Evolutionary conservation across 2,329 filamentous ascomycete genomes (phyloP), one percentile per base, ranked within the genome.

Genomic region (Fusarium sp.): DNA sequence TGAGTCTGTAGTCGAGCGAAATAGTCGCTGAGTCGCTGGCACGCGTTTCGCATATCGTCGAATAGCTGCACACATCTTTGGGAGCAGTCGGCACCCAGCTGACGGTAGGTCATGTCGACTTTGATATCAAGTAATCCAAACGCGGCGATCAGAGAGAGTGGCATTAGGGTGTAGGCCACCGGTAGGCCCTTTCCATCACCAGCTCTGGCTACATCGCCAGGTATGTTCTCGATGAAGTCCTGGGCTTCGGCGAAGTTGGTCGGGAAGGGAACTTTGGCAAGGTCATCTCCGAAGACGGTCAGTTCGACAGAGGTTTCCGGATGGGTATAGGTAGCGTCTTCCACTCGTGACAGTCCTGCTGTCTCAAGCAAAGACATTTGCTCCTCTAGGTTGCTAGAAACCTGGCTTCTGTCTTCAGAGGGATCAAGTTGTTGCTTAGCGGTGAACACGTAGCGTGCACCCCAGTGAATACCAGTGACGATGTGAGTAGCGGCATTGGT

Each of bases 21-120:
- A 57, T 57, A 57, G 54, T 57, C 54, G 34, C 20, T 5, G 13
- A 57, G 34, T 18, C 20, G 54, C 13, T 39, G 54, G 20, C 27
- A 27, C 37, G 54, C 34, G 2, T 37, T 16, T 13, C 20, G 20
- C 9, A 57, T 57, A 39, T 57, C 20, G 20, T 57, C 54, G 27
- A 57, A 57, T 37, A 39, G 54, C 34, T 57, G 54, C 54, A 57
- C 54, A 27, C 54, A 57, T 57, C 54, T 57, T 57, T 27, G 54
- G 54, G 16, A 4, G 20, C 34, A 57, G 54, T 57, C 54, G 13
- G 34, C 3, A 2, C 54, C 54, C 34, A 57, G 34, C 32, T 37
- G 54, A 8, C 9, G 16, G 54, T 57, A 57, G 20, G 34, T 27
- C 3, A 57, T 8, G 54, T n/a, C 6, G 34, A 34, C 32, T 14